Evolutionary conservation across 2,329 filamentous ascomycete species (phyloP).

Genomic region (Calonectria hawksworthii): DNA sequence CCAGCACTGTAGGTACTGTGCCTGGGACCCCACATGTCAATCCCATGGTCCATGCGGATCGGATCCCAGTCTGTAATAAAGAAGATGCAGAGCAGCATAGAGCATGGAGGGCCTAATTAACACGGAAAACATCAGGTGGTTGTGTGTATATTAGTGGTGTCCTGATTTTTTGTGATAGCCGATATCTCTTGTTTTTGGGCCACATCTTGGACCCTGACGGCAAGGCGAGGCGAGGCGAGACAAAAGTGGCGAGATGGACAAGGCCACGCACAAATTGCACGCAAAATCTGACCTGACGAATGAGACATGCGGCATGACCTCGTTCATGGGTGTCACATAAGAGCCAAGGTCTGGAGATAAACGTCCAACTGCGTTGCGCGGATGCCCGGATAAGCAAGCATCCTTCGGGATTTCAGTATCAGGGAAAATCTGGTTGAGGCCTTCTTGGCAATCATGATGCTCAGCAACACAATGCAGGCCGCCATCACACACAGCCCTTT

Average conservation of each 20-base stretch:
- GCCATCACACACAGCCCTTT: not conserved
- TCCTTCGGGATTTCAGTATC: not conserved
- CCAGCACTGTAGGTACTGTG: conserved; percentile 1
- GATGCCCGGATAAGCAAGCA: not conserved
- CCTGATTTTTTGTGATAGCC: not conserved
- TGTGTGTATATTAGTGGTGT: not conserved
- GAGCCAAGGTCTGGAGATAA: conserved; percentile 9
- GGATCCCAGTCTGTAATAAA: conserved; percentile 7
- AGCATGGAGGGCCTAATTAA: not conserved
- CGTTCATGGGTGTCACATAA: conserved; percentile 10
- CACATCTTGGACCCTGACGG: conserved; percentile 5
- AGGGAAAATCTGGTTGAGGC: conserved; percentile 6
- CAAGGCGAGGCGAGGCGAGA: not conserved
- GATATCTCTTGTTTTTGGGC: not conserved
- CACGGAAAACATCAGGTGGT: not conserved
- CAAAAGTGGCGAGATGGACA: not conserved
- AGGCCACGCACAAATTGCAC: not conserved
- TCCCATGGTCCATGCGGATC: conserved; percentile 40
- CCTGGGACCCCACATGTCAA: conserved; percentile 28
- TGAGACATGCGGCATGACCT: not conserved
- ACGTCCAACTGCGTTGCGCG: not conserved
- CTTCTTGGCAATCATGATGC: conserved; percentile 10
- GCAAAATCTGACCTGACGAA: not conserved
- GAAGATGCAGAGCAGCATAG: not conserved
- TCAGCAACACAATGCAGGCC: conserved; percentile 1